A percentile compares a stretch with the other conserved stretches of the same genome.
phyloP scores from a whole-genome alignment of 257 asterid genomes.

The Buddleja alternifolia region DNA sequence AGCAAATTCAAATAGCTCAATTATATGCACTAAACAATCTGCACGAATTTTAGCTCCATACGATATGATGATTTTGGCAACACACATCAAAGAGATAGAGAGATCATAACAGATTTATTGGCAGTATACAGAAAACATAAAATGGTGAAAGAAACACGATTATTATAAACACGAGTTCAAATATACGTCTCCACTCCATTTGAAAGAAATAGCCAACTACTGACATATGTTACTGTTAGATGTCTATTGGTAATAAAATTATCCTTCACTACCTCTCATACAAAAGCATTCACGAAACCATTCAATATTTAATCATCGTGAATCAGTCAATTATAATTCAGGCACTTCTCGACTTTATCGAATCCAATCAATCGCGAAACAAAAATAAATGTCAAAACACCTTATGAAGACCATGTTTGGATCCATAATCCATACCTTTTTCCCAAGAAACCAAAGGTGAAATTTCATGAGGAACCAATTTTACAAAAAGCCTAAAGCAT shows the following conservation, averaged over 20 bases:
- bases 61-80: not conserved
- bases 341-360: not conserved
- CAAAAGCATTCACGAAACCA: slow-evolving; percentile 8
- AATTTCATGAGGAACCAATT: not conserved
- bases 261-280: slow-evolving; percentile 10
- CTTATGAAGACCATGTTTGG: not conserved
- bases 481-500: slow-evolving; percentile 13
- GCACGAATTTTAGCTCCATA: not conserved
- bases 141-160: not conserved
- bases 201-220: not conserved
- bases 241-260: not conserved
- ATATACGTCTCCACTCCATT: not conserved
- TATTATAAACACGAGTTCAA: not conserved
- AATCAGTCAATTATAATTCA: slow-evolving; percentile 8
- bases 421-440: slow-evolving; percentile 19
- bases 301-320: not conserved
- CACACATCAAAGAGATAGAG: not conserved
- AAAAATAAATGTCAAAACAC: not conserved
- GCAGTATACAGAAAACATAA: not conserved
- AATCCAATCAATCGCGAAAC: slow-evolving; percentile 13
- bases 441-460: slow-evolving; percentile 24
- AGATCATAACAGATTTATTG: not conserved
- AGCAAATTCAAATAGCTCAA: not conserved
- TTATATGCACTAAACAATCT: not conserved
- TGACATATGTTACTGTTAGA: not conserved